Base-by-base conservation (phyloP, 345 rosid species). In the Hibiscus trionum region DNA sequence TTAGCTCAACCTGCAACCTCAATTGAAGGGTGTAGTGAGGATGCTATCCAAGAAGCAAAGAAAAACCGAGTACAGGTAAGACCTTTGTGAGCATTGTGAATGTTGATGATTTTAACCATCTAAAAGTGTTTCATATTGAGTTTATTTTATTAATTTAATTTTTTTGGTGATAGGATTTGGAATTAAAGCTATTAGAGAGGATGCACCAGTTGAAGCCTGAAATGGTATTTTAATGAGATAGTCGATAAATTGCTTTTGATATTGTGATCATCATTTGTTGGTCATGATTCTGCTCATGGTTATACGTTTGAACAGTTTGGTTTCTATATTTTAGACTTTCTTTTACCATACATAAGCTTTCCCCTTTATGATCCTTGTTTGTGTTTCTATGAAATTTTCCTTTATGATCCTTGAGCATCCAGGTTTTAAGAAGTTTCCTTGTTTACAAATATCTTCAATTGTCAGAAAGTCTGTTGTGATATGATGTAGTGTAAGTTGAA, bases 21-120 rank as follows among this genome's bases (percentile, higher is more conserved):
- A 70, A 92, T 94, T 52, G 93, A 90, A 82, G 93, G 97, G 72
- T 72, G 49, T 74, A 86, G 82, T 71, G 95, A 94, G 80, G 62
- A 58, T 58, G 35, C 62, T 26, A 26, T 26, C 7, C 97, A 91
- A 85, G 97, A 86, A 84, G 91, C 95, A 57, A 94, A 91, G 82
- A 88, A 79, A 82, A 88, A 76, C 73, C 89, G 87, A 79, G 83
- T 94, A 72, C 88, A 81, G 93, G 98, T 94, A 85, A 82, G 97
- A 78, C 52, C 56, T 69, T 52, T 53, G 67, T 66, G 74, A 72
- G 68, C 81, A 44, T 49, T 72, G 63, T 65, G 57, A 65, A 39
- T 17, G 46, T 61, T 61, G 61, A 58, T 75, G 4, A 58, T 73
- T 19, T 39, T 60, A 52, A 39, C 61, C 61, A 21, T 46, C 64